These are phyloP conservation scores for Globisporangium mamillatum DNA, from an alignment of 352 stramenopile genomes.

Conservation along the genomic window DNA sequence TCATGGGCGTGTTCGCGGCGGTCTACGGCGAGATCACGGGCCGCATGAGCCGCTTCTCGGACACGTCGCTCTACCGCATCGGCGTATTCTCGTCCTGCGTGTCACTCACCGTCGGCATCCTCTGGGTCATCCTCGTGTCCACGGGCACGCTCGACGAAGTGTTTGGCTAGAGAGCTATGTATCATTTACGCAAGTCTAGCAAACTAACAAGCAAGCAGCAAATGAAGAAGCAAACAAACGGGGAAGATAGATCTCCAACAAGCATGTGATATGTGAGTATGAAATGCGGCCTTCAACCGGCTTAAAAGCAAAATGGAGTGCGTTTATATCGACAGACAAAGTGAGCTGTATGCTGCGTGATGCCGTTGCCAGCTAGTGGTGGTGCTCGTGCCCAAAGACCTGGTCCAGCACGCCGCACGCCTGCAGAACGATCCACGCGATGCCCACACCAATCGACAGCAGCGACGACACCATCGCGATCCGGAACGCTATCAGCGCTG, in stretches of 20 bases:
- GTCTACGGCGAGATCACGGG: conserved; percentile 74
- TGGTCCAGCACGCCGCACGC: conserved; percentile 56
- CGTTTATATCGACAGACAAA: neutral
- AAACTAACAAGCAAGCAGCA: neutral
- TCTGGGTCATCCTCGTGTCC: conserved; percentile 69
- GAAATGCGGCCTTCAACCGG: neutral
- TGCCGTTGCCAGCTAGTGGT: neutral
- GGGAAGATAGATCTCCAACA: neutral
- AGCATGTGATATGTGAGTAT: conserved; percentile 1
- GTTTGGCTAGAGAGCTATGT: conserved; percentile 37
- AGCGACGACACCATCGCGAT: conserved; percentile 47
- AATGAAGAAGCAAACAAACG: neutral
- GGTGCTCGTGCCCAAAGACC: conserved; percentile 41
- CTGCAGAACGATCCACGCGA: conserved; percentile 70
- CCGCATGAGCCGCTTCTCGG: conserved; percentile 57
- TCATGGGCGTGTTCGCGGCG: conserved; percentile 86
- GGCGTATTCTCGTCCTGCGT: conserved; percentile 66
- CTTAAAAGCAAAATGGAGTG: neutral
- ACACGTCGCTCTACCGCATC: conserved; percentile 51
- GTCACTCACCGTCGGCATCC: conserved; percentile 60
- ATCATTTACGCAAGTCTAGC: conserved; percentile 4
- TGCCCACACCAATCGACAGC: conserved; percentile 61
- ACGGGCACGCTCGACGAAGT: conserved; percentile 69
- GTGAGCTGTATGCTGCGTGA: neutral
- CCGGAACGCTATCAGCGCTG: conserved; percentile 31